Base-by-base conservation (phyloP, 805 yeast genomes). In the Kuraishia cidri region DNA sequence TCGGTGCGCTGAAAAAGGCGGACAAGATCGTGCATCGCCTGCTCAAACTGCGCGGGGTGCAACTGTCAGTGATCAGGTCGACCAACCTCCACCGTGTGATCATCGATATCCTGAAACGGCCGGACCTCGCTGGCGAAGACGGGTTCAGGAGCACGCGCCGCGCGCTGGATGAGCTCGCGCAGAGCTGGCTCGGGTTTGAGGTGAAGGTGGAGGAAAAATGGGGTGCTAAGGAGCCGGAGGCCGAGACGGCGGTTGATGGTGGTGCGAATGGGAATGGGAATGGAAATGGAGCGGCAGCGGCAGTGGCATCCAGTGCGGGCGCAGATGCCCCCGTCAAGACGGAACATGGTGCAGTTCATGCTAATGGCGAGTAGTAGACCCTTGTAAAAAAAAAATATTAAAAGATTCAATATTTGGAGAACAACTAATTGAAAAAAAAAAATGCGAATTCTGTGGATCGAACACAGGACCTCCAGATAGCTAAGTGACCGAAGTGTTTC, bases 391-490 rank as follows among this genome's bases (percentile, higher is more conserved):
- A n/a, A n/a, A n/a, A n/a, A n/a, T n/a, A n/a, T n/a, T n/a, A n/a
- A n/a, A n/a, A n/a, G n/a, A n/a, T n/a, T n/a, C n/a, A n/a, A n/a
- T n/a, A n/a, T n/a, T n/a, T n/a, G n/a, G n/a, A n/a, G n/a, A n/a
- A n/a, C n/a, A n/a, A n/a, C n/a, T 13, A 24, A 31, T 11, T 10
- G 6, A 13, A 16, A 35, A 31, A 31, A 31, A 28, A 28, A 40
- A 41, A 45, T 71, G 78, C 78, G 75, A 68, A 56, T 69, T 71
- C 72, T 75, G 84, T 74, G 85, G 84, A 75, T 78, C 79, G 85
- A 79, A 79, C 84, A 74, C 84, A 75, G 79, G 83, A 77, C 86
- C 85, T 79, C 71, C 83, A 77, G 83, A 76, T 76, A 29, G 24
- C 22, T 18, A 18, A 24, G 5, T 13, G 31, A 27, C 31, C 31